Evolutionary conservation across 1,139 yeast species (phyloP).

Genomic region (Meyerozyma elateridarum): DNA sequence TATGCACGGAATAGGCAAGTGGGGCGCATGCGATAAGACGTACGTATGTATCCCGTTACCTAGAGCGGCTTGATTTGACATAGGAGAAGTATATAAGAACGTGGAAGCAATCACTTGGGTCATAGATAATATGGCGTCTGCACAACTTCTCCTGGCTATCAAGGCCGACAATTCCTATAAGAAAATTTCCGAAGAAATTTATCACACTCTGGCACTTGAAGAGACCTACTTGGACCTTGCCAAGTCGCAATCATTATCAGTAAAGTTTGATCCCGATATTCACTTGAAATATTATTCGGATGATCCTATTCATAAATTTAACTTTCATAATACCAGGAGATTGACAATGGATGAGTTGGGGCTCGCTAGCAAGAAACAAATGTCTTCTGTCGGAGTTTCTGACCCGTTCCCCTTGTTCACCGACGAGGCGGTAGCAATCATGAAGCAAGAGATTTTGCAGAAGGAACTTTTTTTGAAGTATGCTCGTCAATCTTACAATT

Average conservation of each 20-base stretch:
- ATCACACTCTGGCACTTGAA: constrained; percentile 4
- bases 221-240: not conserved
- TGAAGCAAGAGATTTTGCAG: constrained; percentile 47
- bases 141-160: constrained; percentile 10
- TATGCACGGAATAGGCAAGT: constrained; percentile 4
- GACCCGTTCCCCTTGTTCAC: constrained; percentile 58
- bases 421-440: constrained; percentile 49
- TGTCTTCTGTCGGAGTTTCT: constrained; percentile 47
- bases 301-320: constrained; percentile 21
- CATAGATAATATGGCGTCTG: constrained; percentile 7
- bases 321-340: constrained; percentile 32
- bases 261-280: constrained; percentile 36
- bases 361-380: constrained; percentile 30
- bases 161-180: constrained; percentile 12
- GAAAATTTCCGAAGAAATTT: constrained; percentile 9
- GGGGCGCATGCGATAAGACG: constrained; percentile 3
- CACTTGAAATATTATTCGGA: constrained; percentile 40
- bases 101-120: too few relatives aligned
- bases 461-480: constrained; percentile 40
- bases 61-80: not conserved
- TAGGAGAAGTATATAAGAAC: not conserved
- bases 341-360: constrained; percentile 48
- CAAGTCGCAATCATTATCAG: not conserved
- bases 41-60: not conserved
- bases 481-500: constrained; percentile 35